A percentile compares a stretch with the other conserved stretches of the same genome.
These are phyloP conservation scores for Exidia glandulosa DNA, from an alignment of 768 basidiomycete species.

Conservation along the genomic window DNA sequence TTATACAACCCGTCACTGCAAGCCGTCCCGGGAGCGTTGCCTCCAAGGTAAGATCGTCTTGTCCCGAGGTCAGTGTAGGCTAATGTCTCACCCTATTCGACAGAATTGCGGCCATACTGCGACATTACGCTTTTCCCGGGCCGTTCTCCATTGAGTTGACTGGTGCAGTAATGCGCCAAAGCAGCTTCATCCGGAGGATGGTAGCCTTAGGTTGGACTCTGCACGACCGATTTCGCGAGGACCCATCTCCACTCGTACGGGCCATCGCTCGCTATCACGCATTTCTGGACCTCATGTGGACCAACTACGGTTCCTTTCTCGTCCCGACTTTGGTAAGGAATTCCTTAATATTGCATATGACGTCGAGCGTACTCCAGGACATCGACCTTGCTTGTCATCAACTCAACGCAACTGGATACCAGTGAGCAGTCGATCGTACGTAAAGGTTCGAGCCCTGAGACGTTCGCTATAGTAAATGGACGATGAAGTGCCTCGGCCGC, in stretches of 20 bases:
- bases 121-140: slow-evolving; percentile 40
- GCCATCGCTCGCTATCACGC: slow-evolving; percentile 48
- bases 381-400: slow-evolving; percentile 72
- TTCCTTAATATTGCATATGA: background rate
- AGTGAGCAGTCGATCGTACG: slow-evolving; percentile 17
- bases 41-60: background rate
- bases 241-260: slow-evolving; percentile 29
- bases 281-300: slow-evolving; percentile 20
- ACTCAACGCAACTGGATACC: slow-evolving; percentile 37
- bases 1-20: no score
- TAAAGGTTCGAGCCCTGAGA: background rate
- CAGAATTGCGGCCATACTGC: slow-evolving; percentile 28
- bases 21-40: background rate
- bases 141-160: slow-evolving; percentile 47
- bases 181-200: slow-evolving; percentile 44
- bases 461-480: background rate
- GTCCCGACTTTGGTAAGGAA: background rate
- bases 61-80: background rate
- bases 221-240: slow-evolving; percentile 29
- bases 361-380: slow-evolving; percentile 32
- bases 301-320: background rate
- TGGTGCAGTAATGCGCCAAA: slow-evolving; percentile 50
- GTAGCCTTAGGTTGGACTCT: slow-evolving; percentile 39
- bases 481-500: background rate
- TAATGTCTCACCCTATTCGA: background rate